Evolutionary conservation across 768 basidiomycete genomes (phyloP).

Genomic region (Psilocybe azurescens): DNA sequence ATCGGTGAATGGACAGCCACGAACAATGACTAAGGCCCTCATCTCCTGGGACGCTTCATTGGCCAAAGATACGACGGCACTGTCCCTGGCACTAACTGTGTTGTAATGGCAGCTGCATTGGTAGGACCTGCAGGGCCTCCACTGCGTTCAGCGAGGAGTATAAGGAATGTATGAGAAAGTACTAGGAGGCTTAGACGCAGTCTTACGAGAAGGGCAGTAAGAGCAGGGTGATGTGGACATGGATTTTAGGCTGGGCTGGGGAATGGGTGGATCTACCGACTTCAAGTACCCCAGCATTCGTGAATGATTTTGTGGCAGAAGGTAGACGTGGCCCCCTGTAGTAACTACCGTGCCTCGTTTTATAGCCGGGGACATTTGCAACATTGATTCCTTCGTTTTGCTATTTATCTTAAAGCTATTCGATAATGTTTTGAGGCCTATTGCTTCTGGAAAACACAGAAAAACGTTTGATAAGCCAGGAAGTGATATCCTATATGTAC

Average conservation of each 20-base stretch:
- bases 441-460: too few relatives aligned
- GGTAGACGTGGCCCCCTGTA: neutral
- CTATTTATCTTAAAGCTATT: too few relatives aligned
- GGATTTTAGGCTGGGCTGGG: slow-evolving; percentile 86
- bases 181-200: slow-evolving; percentile 84
- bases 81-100: slow-evolving; percentile 59
- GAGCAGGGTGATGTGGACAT: slow-evolving; percentile 84
- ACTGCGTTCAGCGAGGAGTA: slow-evolving; percentile 70
- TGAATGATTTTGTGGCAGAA: neutral
- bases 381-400: too few relatives aligned
- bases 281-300: slow-evolving; percentile 48
- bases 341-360: too few relatives aligned
- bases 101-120: slow-evolving; percentile 67
- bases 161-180: slow-evolving; percentile 79
- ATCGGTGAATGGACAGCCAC: slow-evolving; percentile 51
- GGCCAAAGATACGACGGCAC: slow-evolving; percentile 73
- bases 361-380: too few relatives aligned
- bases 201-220: slow-evolving; percentile 66
- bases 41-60: slow-evolving; percentile 80
- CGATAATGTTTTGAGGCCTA: too few relatives aligned
- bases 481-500: too few relatives aligned
- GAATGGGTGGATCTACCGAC: slow-evolving; percentile 79
- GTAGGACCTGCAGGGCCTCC: slow-evolving; percentile 70
- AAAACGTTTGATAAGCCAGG: too few relatives aligned
- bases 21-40: slow-evolving; percentile 77